Evolutionary conservation across 768 basidiomycete species (phyloP).

Genomic region (Termitomyces sp.): DNA sequence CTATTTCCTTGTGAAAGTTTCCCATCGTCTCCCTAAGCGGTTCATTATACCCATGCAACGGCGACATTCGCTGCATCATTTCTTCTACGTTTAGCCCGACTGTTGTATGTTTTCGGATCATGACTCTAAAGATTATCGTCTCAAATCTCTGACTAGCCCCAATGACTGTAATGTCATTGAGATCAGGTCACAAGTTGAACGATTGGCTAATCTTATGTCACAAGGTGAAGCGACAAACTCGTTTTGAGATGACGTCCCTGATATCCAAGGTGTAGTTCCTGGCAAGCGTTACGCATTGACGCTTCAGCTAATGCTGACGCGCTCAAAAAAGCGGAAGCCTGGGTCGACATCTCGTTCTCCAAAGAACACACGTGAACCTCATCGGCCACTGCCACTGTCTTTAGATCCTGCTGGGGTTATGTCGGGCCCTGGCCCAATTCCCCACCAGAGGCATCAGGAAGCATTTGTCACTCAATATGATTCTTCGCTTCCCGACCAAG

Average conservation of each 20-base stretch:
- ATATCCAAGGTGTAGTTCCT: slow-evolving; percentile 51
- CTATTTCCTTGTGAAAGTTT: background rate
- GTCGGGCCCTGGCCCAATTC: slow-evolving; percentile 21
- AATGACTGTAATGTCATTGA: slow-evolving; percentile 74
- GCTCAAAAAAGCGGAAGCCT: slow-evolving; percentile 56
- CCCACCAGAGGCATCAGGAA: slow-evolving; percentile 38
- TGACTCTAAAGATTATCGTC: background rate
- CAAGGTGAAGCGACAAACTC: slow-evolving; percentile 49
- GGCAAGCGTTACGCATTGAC: slow-evolving; percentile 91
- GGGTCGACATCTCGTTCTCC: slow-evolving; percentile 59
- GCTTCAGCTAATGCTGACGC: slow-evolving; percentile 83
- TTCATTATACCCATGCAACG: slow-evolving; percentile 88
- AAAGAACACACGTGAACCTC: slow-evolving; percentile 47
- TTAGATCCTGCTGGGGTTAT: slow-evolving; percentile 30
- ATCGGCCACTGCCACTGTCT: slow-evolving; percentile 40
- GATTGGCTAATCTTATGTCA: slow-evolving; percentile 68
- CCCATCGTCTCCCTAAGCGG: slow-evolving; percentile 39
- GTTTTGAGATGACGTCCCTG: background rate
- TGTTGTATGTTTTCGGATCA: slow-evolving; percentile 58
- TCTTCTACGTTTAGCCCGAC: slow-evolving; percentile 75
- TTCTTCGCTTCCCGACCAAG: slow-evolving; percentile 27
- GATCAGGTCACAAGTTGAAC: slow-evolving; percentile 74
- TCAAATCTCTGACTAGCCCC: slow-evolving; percentile 46
- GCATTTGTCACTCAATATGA: slow-evolving; percentile 57
- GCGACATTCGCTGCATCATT: slow-evolving; percentile 93